Base-by-base conservation (phyloP, 192 early-diverging fungal species). In the Dissophora ornata region DNA sequence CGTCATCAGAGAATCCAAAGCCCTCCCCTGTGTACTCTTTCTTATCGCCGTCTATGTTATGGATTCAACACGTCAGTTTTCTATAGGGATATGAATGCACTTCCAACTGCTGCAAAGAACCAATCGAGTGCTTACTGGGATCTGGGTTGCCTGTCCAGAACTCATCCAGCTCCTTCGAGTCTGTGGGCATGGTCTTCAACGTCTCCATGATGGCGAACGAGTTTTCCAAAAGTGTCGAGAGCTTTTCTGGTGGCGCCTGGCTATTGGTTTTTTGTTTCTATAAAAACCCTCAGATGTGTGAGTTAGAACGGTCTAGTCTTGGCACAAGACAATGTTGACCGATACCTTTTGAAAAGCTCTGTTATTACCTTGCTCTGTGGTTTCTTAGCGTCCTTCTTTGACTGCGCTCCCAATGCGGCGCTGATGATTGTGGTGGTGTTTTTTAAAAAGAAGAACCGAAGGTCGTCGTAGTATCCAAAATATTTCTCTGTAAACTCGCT, bases 371-470 rank as follows among this genome's bases (percentile, higher is more conserved):
- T 56, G 32, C 22, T 42, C 33, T 49, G 59, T 11, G 54, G 64
- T 4, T 47, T 18, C 22, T 57, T 67, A 29, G 13, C 32, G 25
- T 74, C 73, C 19, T 67, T 77, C 36, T 56, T 67, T 34, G 32
- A 19, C 21, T 49, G 57, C 1, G 44, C 33, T 56, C 73, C 73
- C 24, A 77, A 38, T 16, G 73, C 73, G 1, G 49, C 15, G 21
- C 54, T 61, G 30, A 77, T 62, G 32, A 87, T 81, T 48, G 79
- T 82, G 79, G 79, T 67, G 7, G 87, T 60, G 67, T 89, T 80
- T 71, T 90, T 92, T 74, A 86, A 89, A 71, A 95, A 96, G 77
- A 94, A 94, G 63, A 87, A 87, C 67, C 93, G 85, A 42, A 97
- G 73, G 68, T 98, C 97, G 66, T 94, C 94, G 78, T 93, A 96